Percentiles rank a stretch among this genome's conserved stretches.
Evolutionary conservation across 257 asterid genomes (phyloP).

Genomic region (Cruciata laevipes): DNA sequence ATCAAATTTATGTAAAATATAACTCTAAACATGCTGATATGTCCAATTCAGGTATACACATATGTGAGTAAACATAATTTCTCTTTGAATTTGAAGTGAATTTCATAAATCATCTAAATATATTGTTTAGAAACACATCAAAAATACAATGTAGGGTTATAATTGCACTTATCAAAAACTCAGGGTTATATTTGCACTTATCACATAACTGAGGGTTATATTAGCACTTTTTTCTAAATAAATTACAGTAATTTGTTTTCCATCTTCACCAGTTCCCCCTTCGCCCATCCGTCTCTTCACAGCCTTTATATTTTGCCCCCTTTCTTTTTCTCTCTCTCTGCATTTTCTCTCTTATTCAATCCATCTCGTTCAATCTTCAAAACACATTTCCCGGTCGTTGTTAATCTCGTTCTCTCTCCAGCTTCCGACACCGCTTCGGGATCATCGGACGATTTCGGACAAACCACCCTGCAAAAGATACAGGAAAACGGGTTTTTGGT

Average conservation of each 20-base stretch:
- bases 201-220: no score
- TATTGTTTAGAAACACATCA: no score
- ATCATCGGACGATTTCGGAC: neutral
- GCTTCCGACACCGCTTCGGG: neutral
- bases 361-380: slow-evolving; percentile 17
- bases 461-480: neutral
- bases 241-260: slow-evolving; percentile 6
- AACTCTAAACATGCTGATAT: no score
- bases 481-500: neutral
- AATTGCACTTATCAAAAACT: no score
- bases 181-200: no score
- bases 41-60: no score
- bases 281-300: slow-evolving; percentile 18
- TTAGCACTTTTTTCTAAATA: no score
- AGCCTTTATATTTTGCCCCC: neutral
- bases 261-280: slow-evolving; percentile 2
- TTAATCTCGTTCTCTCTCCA: neutral
- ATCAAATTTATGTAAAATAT: no score
- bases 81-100: no score
- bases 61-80: no score
- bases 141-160: no score
- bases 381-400: neutral
- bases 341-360: slow-evolving; percentile 13
- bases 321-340: slow-evolving; percentile 8
- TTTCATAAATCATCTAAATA: no score